Base-by-base conservation (phyloP, 768 basidiomycete species). In the Pulveroboletus sp. region DNA sequence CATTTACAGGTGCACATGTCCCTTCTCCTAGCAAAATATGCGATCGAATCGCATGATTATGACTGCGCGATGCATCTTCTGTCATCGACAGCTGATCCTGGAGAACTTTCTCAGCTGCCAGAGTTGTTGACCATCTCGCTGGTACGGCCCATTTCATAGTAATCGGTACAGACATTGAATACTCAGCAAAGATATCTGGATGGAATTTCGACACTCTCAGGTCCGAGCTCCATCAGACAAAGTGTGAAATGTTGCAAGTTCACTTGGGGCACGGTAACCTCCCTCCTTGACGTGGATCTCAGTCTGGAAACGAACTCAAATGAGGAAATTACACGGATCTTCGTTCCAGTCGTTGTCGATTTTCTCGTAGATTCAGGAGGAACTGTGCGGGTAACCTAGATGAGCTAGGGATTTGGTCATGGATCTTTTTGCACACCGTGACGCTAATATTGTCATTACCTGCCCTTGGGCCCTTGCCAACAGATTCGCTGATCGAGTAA, bases 111-210 rank as follows among this genome's bases (percentile, higher is more conserved):
- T 27, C 48, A 49, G 5, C 38, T 37, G 15, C 41, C 52, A 3
- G 57, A 57, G 46, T 36, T 58, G 27, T 3, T 54, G 48, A 58
- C 57, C 5, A 12, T 58, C 28, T 58, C 57, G 1, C 21, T 58
- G 57, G 57, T 58, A 40, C 4, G 57, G 14, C 1, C 21, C 6
- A 8, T 39, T 30, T 30, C 15, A 15, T 3, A n/a, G 28, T 36
- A 27, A 26, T 45, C 8, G 5, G 33, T 30, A 21, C 27, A 27
- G 8, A 8, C 42, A 17, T 21, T 58, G 21, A 58, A 12, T 32
- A 8, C 3, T 1, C 18, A 14, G 26, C 8, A 8, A 54, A 58
- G 57, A 50, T 58, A 21, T 46, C 57, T 15, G 57, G 57, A 9
- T 58, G 57, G 57, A 40, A 51, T 32, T 58, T 58, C 8, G 17